Evolutionary conservation across 1,284 basidiomycete genomes (phyloP), one percentile per base, ranked within the genome.

Genomic region (Trichosporon sp.): DNA sequence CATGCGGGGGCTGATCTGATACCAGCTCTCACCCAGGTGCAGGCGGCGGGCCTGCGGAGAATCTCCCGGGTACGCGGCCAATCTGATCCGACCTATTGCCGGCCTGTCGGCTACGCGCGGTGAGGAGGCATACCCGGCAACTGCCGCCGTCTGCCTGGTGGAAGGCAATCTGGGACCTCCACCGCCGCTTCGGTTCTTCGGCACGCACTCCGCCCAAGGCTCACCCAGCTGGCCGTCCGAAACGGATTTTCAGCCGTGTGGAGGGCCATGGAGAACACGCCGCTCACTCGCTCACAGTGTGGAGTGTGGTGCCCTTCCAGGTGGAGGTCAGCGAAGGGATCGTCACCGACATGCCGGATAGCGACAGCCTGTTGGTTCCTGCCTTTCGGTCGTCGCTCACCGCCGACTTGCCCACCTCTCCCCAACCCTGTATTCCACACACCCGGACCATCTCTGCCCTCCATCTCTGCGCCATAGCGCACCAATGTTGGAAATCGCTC

Each of bases 1-100:
- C 16, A 46, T 46, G 43, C 43, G 43, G 43, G 43, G 43, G 40
- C 43, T 46, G 43, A 46, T 46, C 26, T 26, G 26, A 26, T 26
- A 26, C 26, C 26, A 26, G 26, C 26, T 26, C 26, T 26, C 26
- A 26, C 26, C 26, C 38, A 40, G 38, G 38, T 10, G 43, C 43
- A 5, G 5, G 43, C 43, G 43, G 43, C 43, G 38, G 38, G 11
- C 16, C 43, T n/a, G 43, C 43, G 43, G 43, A 46, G 43, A 46
- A 46, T 46, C 43, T 26, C 14, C 43, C 43, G 43, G 16, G 16
- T 46, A 46, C 43, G 43, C 59, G 59, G 32, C 59, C 59, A 63
- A 63, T 63, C 59, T 63, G 59, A 35, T 10, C 59, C 59, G 59
- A 37, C 59, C 31, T 63, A 63, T 63, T 63, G 59, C 59, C 59